These are phyloP conservation scores for Pseudocercospora eumusae DNA, from an alignment of 2,329 filamentous ascomycete species.

Conservation along the genomic window DNA sequence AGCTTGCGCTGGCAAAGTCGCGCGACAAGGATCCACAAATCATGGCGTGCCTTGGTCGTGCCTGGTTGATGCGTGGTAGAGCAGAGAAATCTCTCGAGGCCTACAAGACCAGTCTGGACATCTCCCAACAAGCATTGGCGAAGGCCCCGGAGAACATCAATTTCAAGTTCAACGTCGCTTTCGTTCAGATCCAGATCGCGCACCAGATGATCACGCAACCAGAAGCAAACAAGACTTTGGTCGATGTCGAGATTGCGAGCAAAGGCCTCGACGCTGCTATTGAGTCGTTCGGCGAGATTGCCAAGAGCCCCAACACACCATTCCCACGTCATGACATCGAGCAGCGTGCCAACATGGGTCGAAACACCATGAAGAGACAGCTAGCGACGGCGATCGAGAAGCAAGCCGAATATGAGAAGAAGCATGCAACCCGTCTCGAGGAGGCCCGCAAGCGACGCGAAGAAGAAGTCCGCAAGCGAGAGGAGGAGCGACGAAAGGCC, in stretches of 20 bases:
- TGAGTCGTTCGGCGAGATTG: conserved; percentile 62
- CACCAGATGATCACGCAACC: conserved; percentile 72
- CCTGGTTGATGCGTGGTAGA: conserved; percentile 80
- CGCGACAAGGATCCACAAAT: conserved; percentile 70
- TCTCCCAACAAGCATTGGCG: conserved; percentile 69
- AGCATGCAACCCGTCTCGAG: conserved; percentile 84
- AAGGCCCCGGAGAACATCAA: conserved; percentile 75
- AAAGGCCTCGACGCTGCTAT: conserved; percentile 85
- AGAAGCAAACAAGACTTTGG: conserved; percentile 74
- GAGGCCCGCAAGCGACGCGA: conserved; percentile 79
- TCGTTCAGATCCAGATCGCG: conserved; percentile 93
- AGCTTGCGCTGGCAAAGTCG: conserved; percentile 77
- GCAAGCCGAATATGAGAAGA: conserved; percentile 89
- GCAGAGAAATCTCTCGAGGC: conserved; percentile 63
- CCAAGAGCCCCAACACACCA: conserved; percentile 66
- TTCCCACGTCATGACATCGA: conserved; percentile 91
- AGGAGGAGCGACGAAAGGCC: conserved; percentile 70
- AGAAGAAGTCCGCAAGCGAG: conserved; percentile 73
- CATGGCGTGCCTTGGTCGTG: conserved; percentile 81
- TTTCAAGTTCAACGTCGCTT: conserved; percentile 96
- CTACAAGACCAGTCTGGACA: conserved; percentile 65
- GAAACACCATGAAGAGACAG: conserved; percentile 91
- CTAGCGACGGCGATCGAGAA: conserved; percentile 80
- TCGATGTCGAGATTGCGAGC: conserved; percentile 78
- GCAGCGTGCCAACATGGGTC: conserved; percentile 94